Base-by-base conservation (phyloP, 176 grass and related monocot species). In the Ananas comosus region DNA sequence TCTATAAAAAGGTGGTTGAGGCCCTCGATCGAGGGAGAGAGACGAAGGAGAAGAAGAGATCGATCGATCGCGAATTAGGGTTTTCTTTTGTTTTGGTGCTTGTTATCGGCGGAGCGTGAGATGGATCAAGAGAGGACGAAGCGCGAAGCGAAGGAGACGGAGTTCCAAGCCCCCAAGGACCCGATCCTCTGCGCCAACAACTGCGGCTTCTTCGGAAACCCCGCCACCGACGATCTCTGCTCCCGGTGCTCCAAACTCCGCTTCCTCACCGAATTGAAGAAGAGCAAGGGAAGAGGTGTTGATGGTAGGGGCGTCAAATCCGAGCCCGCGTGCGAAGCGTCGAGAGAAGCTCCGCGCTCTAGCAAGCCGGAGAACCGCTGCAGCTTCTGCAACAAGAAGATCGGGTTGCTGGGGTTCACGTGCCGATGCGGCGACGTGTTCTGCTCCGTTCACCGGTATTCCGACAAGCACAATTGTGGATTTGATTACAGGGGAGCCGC, bases 151-250 rank as follows among this genome's bases (percentile, higher is more conserved):
- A 77, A 91, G 24, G 80, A 86, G 63, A 86, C 83, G 0, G 77
- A 79, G 51, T 66, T 83, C 51, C 77, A 82, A 56, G 65, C 80
- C 13, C 83, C 77, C 17, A 82, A 86, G 51, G 50, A 64, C 27
- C 88, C 80, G 0, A 72, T 91, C 70, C 22, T 91, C 70, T 91
- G 88, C 64, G 27, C 78, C 11, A 91, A 83, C 53, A 86, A 83
- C 52, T 91, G 88, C 54, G 88, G 88, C 49, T 91, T 91, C 76
- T 91, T 83, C 5, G 88, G 88, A 13, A 91, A 78, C 65, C 14
- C 80, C 22, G 79, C 84, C 18, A 81, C 83, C 0, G 79, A 86
- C 2, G 83, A 86, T 54, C 65, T 86, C 70, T 91, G 88, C 59
- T 91, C 88, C 1, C 86, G 83, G 73, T 91, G 88, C 79, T 86